Evolutionary conservation across 441 rosid genomes (phyloP), one percentile per base, ranked within the genome.

Genomic region (Raphanus hybrid): DNA sequence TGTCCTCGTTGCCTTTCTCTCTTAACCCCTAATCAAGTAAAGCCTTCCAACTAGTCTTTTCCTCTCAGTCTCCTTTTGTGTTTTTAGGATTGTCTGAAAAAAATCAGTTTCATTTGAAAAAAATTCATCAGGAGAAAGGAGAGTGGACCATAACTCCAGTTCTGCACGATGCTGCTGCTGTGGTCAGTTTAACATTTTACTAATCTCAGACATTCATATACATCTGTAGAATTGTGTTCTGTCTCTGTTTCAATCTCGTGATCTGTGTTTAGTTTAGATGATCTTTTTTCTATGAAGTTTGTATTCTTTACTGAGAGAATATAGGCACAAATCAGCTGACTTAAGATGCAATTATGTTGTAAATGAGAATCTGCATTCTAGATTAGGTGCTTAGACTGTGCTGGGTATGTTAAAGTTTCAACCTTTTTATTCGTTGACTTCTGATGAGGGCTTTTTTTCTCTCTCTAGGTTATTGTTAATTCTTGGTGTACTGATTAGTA

Each of bases 1-100:
- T 94, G 97, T 80, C 97, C 97, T 34, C 98, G 97, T 12, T 94
- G 98, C 9, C 97, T 94, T 67, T 92, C 98, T 78, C 96, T 92
- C 84, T 61, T 94, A 52, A 58, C 78, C 85, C 91, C 91, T 73
- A 81, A 84, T 35, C 39, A 35, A 35, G 39, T 35, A 35, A 85
- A 54, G 79, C 70, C 60, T 65, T 54, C 59, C 55, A 57, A 69
- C 20, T 18, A 18, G 58, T 16, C 27, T 29, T 34, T 34, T 12
- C 5, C 1, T 34, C 61, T 34, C 61, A 58, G 63, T 41, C 12
- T 2, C 11, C 26, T 63, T 41, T 39, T 39, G 3, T 64, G 52
- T 64, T 3, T 63, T 67, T 15, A n/a, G 6, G 3, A 29, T 27
- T 72, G 32, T 72, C 14, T 32, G 15, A 65, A 9, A 65, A 9